Conservation (phyloP, 2,329 filamentous ascomycete species). For the Pseudogymnoascus sp. region DNA sequence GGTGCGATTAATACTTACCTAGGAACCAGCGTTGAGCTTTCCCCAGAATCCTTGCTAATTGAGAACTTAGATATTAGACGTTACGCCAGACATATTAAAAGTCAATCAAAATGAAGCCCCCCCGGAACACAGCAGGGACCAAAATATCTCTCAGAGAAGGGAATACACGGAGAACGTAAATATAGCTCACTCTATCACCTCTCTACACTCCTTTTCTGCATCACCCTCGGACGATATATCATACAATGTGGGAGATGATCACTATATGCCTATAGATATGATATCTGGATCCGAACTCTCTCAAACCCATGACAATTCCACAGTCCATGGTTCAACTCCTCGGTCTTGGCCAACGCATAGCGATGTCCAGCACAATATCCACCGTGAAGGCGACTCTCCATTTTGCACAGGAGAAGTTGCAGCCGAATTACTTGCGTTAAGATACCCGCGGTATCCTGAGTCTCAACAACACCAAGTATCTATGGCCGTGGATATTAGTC, state of each 20-base stretch:
- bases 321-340: background rate
- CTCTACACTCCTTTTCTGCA: constrained; percentile 1
- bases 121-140: background rate
- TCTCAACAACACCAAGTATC: background rate
- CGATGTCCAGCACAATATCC: background rate
- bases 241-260: background rate
- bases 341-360: background rate
- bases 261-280: background rate
- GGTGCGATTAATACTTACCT: background rate
- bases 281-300: background rate
- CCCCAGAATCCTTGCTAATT: background rate
- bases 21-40: background rate
- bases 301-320: background rate
- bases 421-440: constrained; percentile 13
- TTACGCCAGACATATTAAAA: constrained; percentile 13
- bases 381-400: background rate
- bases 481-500: background rate
- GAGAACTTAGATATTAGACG: constrained; percentile 12
- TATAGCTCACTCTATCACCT: constrained; percentile 4
- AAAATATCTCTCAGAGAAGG: background rate
- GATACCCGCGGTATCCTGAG: constrained; percentile 10
- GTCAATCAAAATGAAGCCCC: background rate
- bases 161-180: background rate
- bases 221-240: constrained; percentile 1
- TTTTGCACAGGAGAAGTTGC: constrained; percentile 13